A percentile compares a stretch with the other conserved stretches of the same genome.
Conservation (phyloP, 352 stramenopile species). For the Globisporangium rhizosaccharum region DNA sequence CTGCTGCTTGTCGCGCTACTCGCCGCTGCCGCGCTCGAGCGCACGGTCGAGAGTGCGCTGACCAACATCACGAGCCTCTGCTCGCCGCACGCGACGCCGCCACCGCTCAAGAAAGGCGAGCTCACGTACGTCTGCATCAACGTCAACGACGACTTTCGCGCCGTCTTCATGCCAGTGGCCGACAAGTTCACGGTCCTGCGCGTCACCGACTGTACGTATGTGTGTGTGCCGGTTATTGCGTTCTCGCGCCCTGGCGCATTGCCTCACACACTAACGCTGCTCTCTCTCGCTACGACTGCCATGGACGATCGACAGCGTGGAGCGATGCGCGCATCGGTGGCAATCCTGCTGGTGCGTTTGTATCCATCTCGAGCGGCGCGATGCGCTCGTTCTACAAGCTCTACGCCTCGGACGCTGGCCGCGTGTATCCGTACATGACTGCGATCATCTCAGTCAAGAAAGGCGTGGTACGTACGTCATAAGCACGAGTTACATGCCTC, state of each 20-base stretch:
- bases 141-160: slow-evolving; percentile 68
- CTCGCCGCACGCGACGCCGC: slow-evolving; percentile 42
- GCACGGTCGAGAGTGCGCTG: slow-evolving; percentile 14
- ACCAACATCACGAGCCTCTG: slow-evolving; percentile 65
- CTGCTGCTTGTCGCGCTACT: not conserved
- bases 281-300: not conserved
- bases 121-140: slow-evolving; percentile 76
- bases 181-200: slow-evolving; percentile 78
- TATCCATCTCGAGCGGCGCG: slow-evolving; percentile 65
- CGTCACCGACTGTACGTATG: slow-evolving; percentile 59
- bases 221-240: not conserved
- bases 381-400: slow-evolving; percentile 72
- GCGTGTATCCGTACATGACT: slow-evolving; percentile 70
- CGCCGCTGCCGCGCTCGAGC: not conserved
- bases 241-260: not conserved
- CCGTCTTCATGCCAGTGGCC: slow-evolving; percentile 65
- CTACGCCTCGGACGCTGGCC: slow-evolving; percentile 37
- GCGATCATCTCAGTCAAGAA: slow-evolving; percentile 81
- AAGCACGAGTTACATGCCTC: no score
- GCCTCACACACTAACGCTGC: not conserved
- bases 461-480: slow-evolving; percentile 22
- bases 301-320: slow-evolving; percentile 38
- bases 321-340: slow-evolving; percentile 59
- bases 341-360: slow-evolving; percentile 35
- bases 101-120: slow-evolving; percentile 48